These are phyloP conservation scores for Yamadazyma endophytica DNA, from an alignment of 805 yeast genomes.

Conservation along the genomic window DNA sequence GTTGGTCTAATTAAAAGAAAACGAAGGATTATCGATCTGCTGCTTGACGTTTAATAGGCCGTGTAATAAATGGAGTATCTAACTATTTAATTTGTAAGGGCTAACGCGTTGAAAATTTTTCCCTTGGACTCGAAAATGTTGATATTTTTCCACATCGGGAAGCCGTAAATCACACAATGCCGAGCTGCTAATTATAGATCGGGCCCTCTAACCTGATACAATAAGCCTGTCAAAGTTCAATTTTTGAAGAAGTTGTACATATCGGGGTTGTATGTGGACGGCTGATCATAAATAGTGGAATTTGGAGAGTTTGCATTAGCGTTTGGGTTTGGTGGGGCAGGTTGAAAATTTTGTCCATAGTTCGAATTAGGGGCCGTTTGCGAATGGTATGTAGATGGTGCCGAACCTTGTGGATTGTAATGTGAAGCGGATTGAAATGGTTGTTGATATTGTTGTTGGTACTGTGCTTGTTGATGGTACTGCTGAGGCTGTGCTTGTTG, in stretches of 20 bases:
- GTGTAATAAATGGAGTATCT: too few relatives aligned
- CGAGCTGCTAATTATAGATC: too few relatives aligned
- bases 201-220: too few relatives aligned
- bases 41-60: too few relatives aligned
- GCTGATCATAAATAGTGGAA: constrained; percentile 27
- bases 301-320: constrained; percentile 2
- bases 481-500: constrained; percentile 1
- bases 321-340: constrained; percentile 1
- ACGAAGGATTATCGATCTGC: too few relatives aligned
- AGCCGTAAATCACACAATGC: too few relatives aligned
- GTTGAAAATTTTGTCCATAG: neutral
- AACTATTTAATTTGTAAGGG: too few relatives aligned
- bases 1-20: too few relatives aligned
- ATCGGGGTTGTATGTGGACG: constrained; percentile 45
- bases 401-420: too few relatives aligned
- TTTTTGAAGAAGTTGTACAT: constrained; percentile 42
- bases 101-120: constrained; percentile 9
- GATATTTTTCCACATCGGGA: neutral
- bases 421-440: constrained; percentile 1
- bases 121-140: constrained; percentile 1
- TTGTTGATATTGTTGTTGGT: neutral
- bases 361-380: too few relatives aligned
- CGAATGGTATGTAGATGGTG: too few relatives aligned
- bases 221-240: too few relatives aligned
- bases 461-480: constrained; percentile 2